Conservation (phyloP, 441 rosid species). For the Euphorbia schlechtendalii region DNA sequence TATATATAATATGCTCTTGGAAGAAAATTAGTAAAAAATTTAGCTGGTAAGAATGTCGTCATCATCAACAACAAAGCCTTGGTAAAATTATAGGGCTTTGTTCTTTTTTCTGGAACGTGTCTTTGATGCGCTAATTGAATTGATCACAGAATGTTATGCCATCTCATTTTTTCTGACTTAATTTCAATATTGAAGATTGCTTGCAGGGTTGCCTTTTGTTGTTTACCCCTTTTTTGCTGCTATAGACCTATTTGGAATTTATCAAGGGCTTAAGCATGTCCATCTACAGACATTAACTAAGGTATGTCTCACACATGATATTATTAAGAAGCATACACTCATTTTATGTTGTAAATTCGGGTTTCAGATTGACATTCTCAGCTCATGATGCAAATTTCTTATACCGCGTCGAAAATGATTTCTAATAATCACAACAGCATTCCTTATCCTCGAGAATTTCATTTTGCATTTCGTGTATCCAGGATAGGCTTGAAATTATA, state of each 20-base stretch:
- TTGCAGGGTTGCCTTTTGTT: constrained; percentile 60
- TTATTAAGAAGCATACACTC: neutral
- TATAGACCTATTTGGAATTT: constrained; percentile 77
- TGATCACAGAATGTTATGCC: constrained; percentile 7
- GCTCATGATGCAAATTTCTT: neutral
- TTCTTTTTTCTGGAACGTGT: no score
- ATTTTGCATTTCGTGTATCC: constrained; percentile 17
- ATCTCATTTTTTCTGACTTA: constrained; percentile 17
- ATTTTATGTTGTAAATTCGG: neutral
- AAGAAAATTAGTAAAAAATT: neutral
- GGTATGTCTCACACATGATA: constrained; percentile 31
- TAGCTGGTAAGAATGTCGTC: neutral
- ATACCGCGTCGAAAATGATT: neutral
- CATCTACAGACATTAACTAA: constrained; percentile 84
- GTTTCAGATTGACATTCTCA: neutral
- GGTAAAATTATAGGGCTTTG: no score
- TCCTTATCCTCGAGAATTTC: neutral
- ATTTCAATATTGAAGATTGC: constrained; percentile 39
- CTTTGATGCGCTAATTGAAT: constrained; percentile 11
- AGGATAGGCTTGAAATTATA: constrained; percentile 85
- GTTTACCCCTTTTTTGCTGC: constrained; percentile 74
- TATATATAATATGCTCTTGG: constrained; percentile 8
- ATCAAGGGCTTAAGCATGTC: constrained; percentile 81
- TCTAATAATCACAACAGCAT: neutral
- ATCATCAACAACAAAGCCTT: neutral